Conservation (phyloP, 202 grass and related monocot genomes). For the Dendrocalamus latiflorus region DNA sequence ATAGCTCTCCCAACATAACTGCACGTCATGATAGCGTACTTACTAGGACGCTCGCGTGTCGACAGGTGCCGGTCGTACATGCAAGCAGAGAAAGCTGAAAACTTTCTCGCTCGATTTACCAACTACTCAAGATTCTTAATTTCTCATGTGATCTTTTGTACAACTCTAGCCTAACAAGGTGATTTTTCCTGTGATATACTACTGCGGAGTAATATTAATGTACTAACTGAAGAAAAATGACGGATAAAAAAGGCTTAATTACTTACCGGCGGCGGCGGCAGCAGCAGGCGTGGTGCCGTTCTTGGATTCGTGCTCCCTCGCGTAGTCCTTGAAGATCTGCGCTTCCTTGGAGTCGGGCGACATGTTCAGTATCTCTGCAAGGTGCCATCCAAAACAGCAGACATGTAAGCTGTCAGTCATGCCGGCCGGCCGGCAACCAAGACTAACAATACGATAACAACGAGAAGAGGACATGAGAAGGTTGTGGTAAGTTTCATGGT, state of each 20-base stretch:
- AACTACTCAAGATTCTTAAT: no score
- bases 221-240: background rate
- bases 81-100: background rate
- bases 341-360: slow-evolving; percentile 30
- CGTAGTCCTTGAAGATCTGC: slow-evolving; percentile 50
- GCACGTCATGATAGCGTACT: background rate
- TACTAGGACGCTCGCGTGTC: background rate
- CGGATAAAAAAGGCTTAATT: background rate
- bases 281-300: slow-evolving; percentile 19
- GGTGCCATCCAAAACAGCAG: background rate
- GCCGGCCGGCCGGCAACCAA: background rate
- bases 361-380: slow-evolving; percentile 42
- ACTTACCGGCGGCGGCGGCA: slow-evolving; percentile 8
- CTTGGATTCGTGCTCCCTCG: slow-evolving; percentile 31
- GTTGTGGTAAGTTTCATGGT: background rate
- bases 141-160: background rate
- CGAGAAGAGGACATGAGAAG: background rate
- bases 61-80: background rate
- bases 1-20: slow-evolving; percentile 26
- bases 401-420: background rate
- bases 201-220: no score
- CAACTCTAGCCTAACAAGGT: background rate
- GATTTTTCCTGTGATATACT: background rate
- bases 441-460: no score
- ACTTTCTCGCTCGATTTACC: no score